Percentiles rank a stretch among this genome's conserved stretches.
Conservation (phyloP, 1,284 basidiomycete species). For the Malassezia cuniculi region DNA sequence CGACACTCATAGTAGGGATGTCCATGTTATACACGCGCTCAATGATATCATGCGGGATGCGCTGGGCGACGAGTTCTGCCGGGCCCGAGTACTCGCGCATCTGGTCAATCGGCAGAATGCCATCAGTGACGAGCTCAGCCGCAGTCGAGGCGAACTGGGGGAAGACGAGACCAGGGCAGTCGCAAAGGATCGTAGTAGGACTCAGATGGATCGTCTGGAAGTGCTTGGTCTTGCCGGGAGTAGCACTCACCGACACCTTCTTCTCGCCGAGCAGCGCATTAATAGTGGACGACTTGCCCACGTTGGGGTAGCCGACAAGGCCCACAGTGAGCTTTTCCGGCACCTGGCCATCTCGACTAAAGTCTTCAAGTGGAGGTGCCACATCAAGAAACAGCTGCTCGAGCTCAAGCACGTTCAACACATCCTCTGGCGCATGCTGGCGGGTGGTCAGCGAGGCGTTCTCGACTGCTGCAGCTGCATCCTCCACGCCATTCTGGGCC, state of each 20-base stretch:
- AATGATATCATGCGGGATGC: conserved; percentile 72
- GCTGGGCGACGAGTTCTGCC: conserved; percentile 61
- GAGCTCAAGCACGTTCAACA: conserved; percentile 75
- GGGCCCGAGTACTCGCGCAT: conserved; percentile 89
- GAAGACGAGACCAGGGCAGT: conserved; percentile 96
- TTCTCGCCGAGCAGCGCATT: conserved; percentile 43
- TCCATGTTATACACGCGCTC: conserved; percentile 78
- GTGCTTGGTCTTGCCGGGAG: conserved; percentile 80
- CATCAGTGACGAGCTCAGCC: conserved; percentile 89
- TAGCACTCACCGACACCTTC: conserved; percentile 43
- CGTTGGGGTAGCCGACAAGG: conserved; percentile 56
- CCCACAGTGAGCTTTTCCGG: conserved; percentile 53
- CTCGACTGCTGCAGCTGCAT: conserved; percentile 9
- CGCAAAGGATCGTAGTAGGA: conserved; percentile 75
- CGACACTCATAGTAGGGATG: conserved; percentile 57
- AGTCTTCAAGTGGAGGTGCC: conserved; percentile 63
- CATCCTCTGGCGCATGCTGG: conserved; percentile 58
- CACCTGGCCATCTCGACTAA: conserved; percentile 13
- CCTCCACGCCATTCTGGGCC: conserved; percentile 37
- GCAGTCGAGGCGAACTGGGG: conserved; percentile 64
- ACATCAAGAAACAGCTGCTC: conserved; percentile 68
- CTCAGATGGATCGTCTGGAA: conserved; percentile 95
- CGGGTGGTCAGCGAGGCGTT: conserved; percentile 3
- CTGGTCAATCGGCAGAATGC: conserved; percentile 94
- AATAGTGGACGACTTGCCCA: conserved; percentile 44